These are phyloP conservation scores for Mycena metata DNA, from an alignment of 768 basidiomycete genomes.

Conservation along the genomic window DNA sequence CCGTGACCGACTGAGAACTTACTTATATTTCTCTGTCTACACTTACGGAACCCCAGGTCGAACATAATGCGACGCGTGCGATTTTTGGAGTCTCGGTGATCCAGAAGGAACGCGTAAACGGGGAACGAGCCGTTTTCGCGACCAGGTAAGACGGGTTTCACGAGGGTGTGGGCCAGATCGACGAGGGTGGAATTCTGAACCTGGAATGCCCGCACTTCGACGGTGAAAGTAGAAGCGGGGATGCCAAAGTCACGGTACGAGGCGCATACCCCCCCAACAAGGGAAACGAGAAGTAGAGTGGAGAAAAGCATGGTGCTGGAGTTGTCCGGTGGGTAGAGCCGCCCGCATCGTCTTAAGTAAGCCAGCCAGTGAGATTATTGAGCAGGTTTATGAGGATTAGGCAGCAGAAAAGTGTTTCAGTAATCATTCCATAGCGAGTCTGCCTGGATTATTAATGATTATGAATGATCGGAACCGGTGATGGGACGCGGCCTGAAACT, in stretches of 20 bases:
- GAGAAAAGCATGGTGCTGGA: conserved; percentile 7
- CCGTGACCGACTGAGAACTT: too few relatives aligned
- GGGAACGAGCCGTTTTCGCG: conserved; percentile 10
- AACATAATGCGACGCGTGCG: conserved; percentile 33
- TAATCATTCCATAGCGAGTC: too few relatives aligned
- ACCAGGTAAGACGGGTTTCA: conserved; percentile 20
- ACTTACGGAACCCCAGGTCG: conserved; percentile 28
- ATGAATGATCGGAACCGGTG: too few relatives aligned
- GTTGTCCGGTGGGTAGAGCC: too few relatives aligned
- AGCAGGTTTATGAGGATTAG: too few relatives aligned
- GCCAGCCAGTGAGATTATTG: too few relatives aligned
- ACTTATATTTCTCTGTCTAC: conserved; percentile 6
- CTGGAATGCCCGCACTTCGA: conserved; percentile 20
- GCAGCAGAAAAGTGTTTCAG: too few relatives aligned
- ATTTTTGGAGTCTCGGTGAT: conserved; percentile 9
- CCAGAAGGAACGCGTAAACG: conserved; percentile 25
- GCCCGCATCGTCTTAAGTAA: too few relatives aligned
- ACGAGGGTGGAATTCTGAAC: conserved; percentile 22
- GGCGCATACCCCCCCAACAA: background rate
- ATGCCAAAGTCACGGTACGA: conserved; percentile 15
- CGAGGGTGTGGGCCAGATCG: background rate
- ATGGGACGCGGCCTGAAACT: too few relatives aligned
- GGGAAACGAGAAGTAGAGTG: background rate
- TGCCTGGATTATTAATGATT: too few relatives aligned
- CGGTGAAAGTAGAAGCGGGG: conserved; percentile 21